phyloP scores from a whole-genome alignment of 1,284 basidiomycete species.

The Ustilago shanxiensis region DNA sequence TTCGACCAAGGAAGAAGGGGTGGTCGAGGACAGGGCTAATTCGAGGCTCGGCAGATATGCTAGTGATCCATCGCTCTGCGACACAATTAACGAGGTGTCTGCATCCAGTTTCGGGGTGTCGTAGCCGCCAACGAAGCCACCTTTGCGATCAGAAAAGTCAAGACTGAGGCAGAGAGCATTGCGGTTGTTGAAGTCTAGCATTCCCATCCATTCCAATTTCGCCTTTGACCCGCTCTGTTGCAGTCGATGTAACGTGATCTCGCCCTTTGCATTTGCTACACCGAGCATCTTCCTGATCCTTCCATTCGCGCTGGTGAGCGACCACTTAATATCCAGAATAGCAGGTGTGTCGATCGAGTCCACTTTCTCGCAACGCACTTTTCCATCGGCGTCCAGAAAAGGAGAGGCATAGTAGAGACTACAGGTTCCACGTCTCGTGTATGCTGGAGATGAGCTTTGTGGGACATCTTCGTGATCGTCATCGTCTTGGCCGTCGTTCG shows the following conservation, averaged over 20 bases:
- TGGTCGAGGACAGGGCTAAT: slow-evolving; percentile 5
- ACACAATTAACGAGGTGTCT: slow-evolving; percentile 55
- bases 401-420: slow-evolving; percentile 29
- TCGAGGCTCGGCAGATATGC: slow-evolving; percentile 57
- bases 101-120: not conserved
- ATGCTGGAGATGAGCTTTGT: slow-evolving; percentile 35
- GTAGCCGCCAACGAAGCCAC: slow-evolving; percentile 28
- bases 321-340: slow-evolving; percentile 69
- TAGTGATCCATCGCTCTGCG: slow-evolving; percentile 67
- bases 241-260: slow-evolving; percentile 46
- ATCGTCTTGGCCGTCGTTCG: not conserved
- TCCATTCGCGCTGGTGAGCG: slow-evolving; percentile 8
- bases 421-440: slow-evolving; percentile 59
- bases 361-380: slow-evolving; percentile 26
- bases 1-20: not conserved
- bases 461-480: slow-evolving; percentile 17
- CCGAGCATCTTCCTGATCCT: slow-evolving; percentile 34
- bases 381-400: not conserved
- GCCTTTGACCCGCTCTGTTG: not conserved
- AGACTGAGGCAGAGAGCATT: slow-evolving; percentile 64
- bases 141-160: slow-evolving; percentile 64
- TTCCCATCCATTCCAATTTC: slow-evolving; percentile 18
- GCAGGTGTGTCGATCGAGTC: slow-evolving; percentile 54
- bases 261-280: slow-evolving; percentile 57
- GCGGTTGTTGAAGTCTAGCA: slow-evolving; percentile 57